phyloP scores from a whole-genome alignment of 345 rosid genomes.

The Heritiera littoralis region DNA sequence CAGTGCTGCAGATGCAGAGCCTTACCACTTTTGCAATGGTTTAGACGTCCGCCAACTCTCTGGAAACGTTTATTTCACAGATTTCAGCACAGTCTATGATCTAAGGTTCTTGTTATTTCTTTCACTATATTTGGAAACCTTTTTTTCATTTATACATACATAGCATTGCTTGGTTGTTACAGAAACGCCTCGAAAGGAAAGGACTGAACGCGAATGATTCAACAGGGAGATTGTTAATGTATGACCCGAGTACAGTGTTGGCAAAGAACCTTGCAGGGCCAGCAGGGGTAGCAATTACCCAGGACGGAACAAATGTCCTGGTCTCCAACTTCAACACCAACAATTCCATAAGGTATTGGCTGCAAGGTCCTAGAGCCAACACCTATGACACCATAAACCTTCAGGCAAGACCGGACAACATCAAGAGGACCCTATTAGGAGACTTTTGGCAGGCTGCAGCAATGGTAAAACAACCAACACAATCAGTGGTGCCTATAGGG shows the following conservation, averaged over 20 bases:
- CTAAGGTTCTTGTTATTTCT: conserved; percentile 14
- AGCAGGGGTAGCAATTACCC: conserved; percentile 23
- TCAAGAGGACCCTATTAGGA: conserved; percentile 2
- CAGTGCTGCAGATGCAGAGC: conserved; percentile 20
- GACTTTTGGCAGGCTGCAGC: conserved; percentile 26
- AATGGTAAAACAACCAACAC: background rate
- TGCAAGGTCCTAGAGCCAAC: conserved; percentile 26
- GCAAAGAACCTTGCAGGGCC: conserved; percentile 22
- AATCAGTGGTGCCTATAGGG: background rate
- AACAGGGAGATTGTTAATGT: conserved; percentile 28
- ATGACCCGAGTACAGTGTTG: conserved; percentile 15
- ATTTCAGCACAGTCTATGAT: conserved; percentile 8
- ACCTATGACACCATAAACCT: background rate
- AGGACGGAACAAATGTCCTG: conserved; percentile 4
- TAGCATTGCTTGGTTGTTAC: background rate
- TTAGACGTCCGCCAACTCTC: conserved; percentile 20
- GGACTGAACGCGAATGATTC: background rate
- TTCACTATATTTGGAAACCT: background rate
- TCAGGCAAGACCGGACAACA: conserved; percentile 21
- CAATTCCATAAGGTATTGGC: conserved; percentile 23
- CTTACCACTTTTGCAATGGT: background rate
- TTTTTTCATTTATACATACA: background rate
- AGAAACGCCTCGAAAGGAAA: background rate
- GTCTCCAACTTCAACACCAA: conserved; percentile 15
- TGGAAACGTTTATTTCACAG: conserved; percentile 27